Evolutionary conservation across 371 early-diverging fungal genomes (phyloP), one percentile per base, ranked within the genome.

Genomic region (Mucor lusitanicus): DNA sequence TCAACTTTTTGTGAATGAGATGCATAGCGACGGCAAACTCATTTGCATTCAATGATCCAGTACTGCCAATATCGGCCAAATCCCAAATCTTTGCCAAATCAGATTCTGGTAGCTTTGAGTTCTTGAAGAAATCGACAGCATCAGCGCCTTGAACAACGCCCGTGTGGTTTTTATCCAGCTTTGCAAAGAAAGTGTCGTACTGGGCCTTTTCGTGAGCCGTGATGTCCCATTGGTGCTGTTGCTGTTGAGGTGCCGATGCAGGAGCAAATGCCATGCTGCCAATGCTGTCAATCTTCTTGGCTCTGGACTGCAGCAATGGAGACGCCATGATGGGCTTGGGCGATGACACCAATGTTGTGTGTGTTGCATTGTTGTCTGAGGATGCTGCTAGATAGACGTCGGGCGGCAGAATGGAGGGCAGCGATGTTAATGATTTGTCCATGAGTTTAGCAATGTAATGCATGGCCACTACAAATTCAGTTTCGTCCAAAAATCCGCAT

Each of bases 1-100:
- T 80, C 12, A 94, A 76, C 32, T 91, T 90, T 11, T 85, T 77
- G 72, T 92, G 89, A 50, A 97, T 91, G n/a, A 97, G 75, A 77
- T 96, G 92, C 95, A 97, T 96, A 6, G 97, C 96, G 23, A 95
- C 91, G 5, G 95, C 92, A 76, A 97, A 97, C 75, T 96, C 95
- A 69, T 95, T 91, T 19, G 87, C 62, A 63, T 91, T 91, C 48
- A 97, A 87, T 56, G 89, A 85, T 27, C 95, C 96, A 55, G 84
- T 82, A 62, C 90, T 85, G 55, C 88, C 85, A 30, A 86, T 88
- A 72, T 96, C 96, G 6, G 94, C 88, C 32, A 97, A 84, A 60
- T 85, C 87, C 76, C 97, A 97, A 46, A 97, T 88, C 37, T 91
- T 87, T 17, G 88, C 92, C 33, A 97, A 78, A 55, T 94, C 93